Evolutionary conservation across 352 stramenopile species (phyloP), one percentile per base, ranked within the genome.

Genomic region (Salisapilia sapeloensis): DNA sequence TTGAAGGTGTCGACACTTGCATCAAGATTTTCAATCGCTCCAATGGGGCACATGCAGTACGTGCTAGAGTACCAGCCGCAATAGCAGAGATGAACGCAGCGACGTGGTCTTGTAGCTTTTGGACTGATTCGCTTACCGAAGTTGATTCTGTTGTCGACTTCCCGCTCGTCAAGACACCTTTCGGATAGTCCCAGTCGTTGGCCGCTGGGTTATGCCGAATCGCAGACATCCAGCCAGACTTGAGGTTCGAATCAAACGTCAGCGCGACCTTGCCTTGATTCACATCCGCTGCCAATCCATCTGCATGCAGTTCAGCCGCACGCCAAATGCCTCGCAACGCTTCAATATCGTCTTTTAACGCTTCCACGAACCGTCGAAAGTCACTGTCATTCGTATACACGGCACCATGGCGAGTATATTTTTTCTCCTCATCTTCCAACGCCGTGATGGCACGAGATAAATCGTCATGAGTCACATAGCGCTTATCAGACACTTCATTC

Each of bases 11-110:
- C 12, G 53, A 31, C 5, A 78, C 39, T 38, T 91, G 75, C 53
- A 81, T 82, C 7, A 87, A 40, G 18, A 91, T 84, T 33, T 91
- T 91, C 7, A 91, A 35, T 0, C 75, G 60, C 38, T 91, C 75
- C 2, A 91, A 42, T 8, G 75, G 75, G 4, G 75, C 75, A 36
- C 56, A 78, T 7, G 53, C 57, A 6, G 71, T 82, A 17, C 75
- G 64, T 6, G 61, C 59, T 10, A 83, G 36, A 9, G 48, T 53
- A n/a, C 71, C 69, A 17, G 71, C 63, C 0, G 60, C 41, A 24
- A 91, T 84, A 10, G 75, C 69, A 4, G 71, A 70, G 6, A 42
- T 44, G 20, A 80, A 62, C 2, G 67, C 75, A 23, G 65, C 61
- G 10, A 51, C 25, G 20, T 86, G 66, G 0, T 38, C 44, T 26